Evolutionary conservation across 768 basidiomycete genomes (phyloP).

Genomic region (Agaricus sinodeliciosus): DNA sequence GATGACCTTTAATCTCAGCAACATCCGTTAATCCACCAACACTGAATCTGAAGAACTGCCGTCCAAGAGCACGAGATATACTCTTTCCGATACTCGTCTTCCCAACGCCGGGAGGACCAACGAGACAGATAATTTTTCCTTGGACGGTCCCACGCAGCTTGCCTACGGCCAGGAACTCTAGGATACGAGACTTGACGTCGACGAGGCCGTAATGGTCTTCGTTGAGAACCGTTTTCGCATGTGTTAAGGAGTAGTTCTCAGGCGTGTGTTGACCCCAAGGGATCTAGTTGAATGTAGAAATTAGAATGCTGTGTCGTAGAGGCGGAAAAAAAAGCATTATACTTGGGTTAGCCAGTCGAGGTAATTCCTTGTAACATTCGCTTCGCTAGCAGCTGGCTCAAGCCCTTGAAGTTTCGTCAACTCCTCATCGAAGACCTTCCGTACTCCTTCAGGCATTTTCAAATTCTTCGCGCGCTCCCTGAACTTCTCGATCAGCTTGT

Average conservation of each 20-base stretch:
- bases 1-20: conserved; percentile 97
- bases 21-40: conserved; percentile 97
- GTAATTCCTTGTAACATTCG: conserved; percentile 92
- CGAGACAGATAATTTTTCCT: conserved; percentile 96
- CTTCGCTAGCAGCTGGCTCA: conserved; percentile 88
- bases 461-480: conserved; percentile 73
- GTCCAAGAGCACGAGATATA: conserved; percentile 82
- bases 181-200: conserved; percentile 89
- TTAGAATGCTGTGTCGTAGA: background rate
- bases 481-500: conserved; percentile 90
- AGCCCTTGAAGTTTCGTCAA: conserved; percentile 82
- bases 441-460: conserved; percentile 85
- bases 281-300: conserved; percentile 34
- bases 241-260: conserved; percentile 85
- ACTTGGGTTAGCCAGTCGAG: conserved; percentile 89
- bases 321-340: conserved; percentile 11
- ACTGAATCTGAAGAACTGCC: conserved; percentile 95
- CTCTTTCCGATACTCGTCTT: conserved; percentile 96
- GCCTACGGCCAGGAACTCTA: conserved; percentile 94
- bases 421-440: conserved; percentile 96
- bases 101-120: conserved; percentile 95
- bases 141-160: conserved; percentile 91
- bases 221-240: conserved; percentile 80
- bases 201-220: conserved; percentile 92
- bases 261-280: conserved; percentile 95